Evolutionary conservation across 345 rosid genomes (phyloP).

Genomic region (Salix purpurea): DNA sequence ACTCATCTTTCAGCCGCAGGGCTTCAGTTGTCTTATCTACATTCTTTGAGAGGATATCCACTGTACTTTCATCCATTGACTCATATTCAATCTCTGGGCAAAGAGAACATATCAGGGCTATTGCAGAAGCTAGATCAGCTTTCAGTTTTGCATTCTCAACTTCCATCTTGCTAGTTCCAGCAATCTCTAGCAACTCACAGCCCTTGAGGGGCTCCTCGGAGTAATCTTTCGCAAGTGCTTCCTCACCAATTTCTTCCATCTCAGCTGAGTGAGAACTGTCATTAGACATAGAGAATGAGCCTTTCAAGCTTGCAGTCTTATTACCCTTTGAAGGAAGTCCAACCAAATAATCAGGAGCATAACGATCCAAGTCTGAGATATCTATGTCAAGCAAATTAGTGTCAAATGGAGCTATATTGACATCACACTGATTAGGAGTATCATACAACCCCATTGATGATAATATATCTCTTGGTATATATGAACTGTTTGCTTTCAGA

Average conservation of each 20-base stretch:
- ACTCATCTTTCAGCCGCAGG: constrained; percentile 74
- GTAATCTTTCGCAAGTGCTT: constrained; percentile 40
- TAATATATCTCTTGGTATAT: constrained; percentile 70
- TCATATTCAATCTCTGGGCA: constrained; percentile 65
- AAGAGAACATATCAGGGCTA: constrained; percentile 68
- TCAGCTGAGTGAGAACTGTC: constrained; percentile 59
- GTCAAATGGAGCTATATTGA: constrained; percentile 84
- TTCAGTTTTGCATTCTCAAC: constrained; percentile 95
- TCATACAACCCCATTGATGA: constrained; percentile 84
- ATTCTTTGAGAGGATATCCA: constrained; percentile 57
- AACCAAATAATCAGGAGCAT: constrained; percentile 75
- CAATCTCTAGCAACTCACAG: constrained; percentile 71
- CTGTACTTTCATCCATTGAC: constrained; percentile 54
- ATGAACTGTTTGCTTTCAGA: constrained; percentile 56
- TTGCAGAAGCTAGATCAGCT: constrained; percentile 96
- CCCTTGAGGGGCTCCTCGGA: constrained; percentile 53
- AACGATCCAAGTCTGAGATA: constrained; percentile 65
- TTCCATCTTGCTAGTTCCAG: constrained; percentile 92
- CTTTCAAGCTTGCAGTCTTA: constrained; percentile 49
- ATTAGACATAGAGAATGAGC: constrained; percentile 58
- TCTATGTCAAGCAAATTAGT: constrained; percentile 71
- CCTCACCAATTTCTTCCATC: constrained; percentile 46
- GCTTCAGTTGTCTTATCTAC: constrained; percentile 83
- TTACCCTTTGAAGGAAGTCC: constrained; percentile 48
- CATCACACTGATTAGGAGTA: constrained; percentile 90